A percentile compares a stretch with the other conserved stretches of the same genome.
phyloP scores from a whole-genome alignment of 768 basidiomycete genomes.

The Macrolepiota fuliginosa region DNA sequence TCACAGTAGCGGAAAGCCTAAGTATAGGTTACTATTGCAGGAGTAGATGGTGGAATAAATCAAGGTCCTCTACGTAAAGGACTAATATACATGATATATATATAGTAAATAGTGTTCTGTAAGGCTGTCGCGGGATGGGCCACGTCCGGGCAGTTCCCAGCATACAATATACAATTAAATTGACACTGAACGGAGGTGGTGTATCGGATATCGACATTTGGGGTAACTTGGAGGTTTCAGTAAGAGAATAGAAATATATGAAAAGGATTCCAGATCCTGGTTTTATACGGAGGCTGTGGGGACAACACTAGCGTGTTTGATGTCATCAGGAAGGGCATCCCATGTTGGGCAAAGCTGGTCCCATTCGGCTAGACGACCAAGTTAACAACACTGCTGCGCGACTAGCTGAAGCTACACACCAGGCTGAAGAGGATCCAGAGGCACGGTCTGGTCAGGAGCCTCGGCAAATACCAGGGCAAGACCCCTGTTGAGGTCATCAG shows the following conservation, averaged over 20 bases:
- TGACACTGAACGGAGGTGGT: neutral
- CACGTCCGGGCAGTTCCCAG: too few species aligned
- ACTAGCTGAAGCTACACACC: neutral
- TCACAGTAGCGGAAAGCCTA: too few species aligned
- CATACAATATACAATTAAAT: too few species aligned
- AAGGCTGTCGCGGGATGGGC: too few species aligned
- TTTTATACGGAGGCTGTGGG: neutral
- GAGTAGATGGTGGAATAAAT: too few species aligned
- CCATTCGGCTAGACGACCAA: constrained; percentile 17
- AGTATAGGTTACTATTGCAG: too few species aligned
- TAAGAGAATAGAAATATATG: too few species aligned
- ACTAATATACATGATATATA: too few species aligned
- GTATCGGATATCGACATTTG: too few species aligned
- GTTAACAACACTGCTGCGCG: neutral
- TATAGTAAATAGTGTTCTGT: too few species aligned
- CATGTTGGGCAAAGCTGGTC: constrained; percentile 24
- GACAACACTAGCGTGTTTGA: neutral
- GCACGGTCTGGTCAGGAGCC: constrained; percentile 19
- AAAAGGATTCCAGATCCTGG: neutral
- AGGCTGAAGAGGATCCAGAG: constrained; percentile 5
- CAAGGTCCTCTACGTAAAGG: too few species aligned
- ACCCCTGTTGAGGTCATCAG: constrained; percentile 19
- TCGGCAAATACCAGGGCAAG: constrained; percentile 34
- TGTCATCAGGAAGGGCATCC: constrained; percentile 14
- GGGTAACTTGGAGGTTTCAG: too few species aligned